Base-by-base conservation (phyloP, 2,329 filamentous ascomycete genomes). In the Drechslerella coelobrocha region DNA sequence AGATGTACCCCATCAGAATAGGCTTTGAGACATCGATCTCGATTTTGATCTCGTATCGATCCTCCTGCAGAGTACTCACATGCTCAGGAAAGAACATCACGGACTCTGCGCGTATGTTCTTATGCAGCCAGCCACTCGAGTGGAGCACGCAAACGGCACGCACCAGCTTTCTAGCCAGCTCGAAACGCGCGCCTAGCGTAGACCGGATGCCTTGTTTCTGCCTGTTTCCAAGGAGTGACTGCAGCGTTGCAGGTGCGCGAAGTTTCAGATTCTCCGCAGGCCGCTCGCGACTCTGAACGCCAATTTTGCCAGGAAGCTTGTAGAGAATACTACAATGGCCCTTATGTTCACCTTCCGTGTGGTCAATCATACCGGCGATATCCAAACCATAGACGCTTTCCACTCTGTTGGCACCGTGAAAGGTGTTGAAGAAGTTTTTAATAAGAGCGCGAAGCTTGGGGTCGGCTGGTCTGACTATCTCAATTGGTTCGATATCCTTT, bases 1-100 rank as follows among this genome's bases (percentile, higher is more conserved):
- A 48, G 8, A 48, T 48, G 43, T 48, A 48, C 10, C 43, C 43
- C 43, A 48, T 48, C 43, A 48, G n/a, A 48, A 48, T 48, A 48
- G 43, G 43, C 9, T 48, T 23, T 48, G 43, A 48, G 43, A 48
- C 43, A 48, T 48, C 43, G 5, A 48, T 14, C 10, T 48, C 9
- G 19, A 23, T 48, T 48, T 48, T 48, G n/a, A 17, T 14, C 9
- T 48, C 43, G 19, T 48, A 48, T 48, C 43, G 19, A 48, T 48
- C 43, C 17, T 48, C 43, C 43, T 4, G 5, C 4, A 48, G 43
- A 6, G 10, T 24, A 48, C 27, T 48, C 43, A 48, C 43, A 48
- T 48, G 19, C 27, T 8, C 43, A 24, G 43, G 19, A 17, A 48
- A 48, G 17, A 48, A 48, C 4, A 48, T 48, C 19, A 48, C 43